Conservation (phyloP, 2,329 filamentous ascomycete genomes). For the Talaromyces pinophilus region DNA sequence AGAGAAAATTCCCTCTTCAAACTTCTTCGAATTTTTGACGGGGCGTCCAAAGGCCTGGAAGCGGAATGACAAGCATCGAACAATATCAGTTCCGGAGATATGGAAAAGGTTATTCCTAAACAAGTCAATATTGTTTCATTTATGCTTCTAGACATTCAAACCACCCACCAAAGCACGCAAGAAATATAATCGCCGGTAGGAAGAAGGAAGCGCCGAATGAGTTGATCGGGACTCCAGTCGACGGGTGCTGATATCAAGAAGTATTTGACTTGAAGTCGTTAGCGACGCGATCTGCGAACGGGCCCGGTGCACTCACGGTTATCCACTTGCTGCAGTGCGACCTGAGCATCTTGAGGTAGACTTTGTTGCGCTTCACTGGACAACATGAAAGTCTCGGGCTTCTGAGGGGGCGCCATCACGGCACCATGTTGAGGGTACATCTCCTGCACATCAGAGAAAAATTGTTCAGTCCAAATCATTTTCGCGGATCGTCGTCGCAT, state of each 20-base stretch:
- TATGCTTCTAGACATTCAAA: conserved; percentile 8
- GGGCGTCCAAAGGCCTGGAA: conserved; percentile 98
- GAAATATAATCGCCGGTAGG: conserved; percentile 99
- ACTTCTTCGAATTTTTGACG: conserved; percentile 99
- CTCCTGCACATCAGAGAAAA: conserved; percentile 26
- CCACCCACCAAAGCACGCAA: conserved; percentile 81
- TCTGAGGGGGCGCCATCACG: conserved; percentile 87
- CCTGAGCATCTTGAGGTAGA: conserved; percentile 92
- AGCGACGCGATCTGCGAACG: conserved; percentile 23
- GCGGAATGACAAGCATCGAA: conserved; percentile 94
- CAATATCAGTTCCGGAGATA: conserved; percentile 98
- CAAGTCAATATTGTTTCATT: conserved; percentile 6
- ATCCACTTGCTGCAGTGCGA: conserved; percentile 96
- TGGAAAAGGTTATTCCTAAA: conserved; percentile 95
- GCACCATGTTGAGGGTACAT: conserved; percentile 81
- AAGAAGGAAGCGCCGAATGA: conserved; percentile 91
- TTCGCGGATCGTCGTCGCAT: conserved; percentile 19
- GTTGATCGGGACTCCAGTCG: conserved; percentile 95
- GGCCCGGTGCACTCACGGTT: conserved; percentile 67
- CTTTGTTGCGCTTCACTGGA: conserved; percentile 96
- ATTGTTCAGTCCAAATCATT: conserved; percentile 26
- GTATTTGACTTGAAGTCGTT: conserved; percentile 76
- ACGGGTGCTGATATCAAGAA: conserved; percentile 98
- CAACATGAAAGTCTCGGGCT: conserved; percentile 98
- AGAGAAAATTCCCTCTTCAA: conserved; percentile 99